Conservation (phyloP, 805 yeast genomes). For the Candida silvicultrix region DNA sequence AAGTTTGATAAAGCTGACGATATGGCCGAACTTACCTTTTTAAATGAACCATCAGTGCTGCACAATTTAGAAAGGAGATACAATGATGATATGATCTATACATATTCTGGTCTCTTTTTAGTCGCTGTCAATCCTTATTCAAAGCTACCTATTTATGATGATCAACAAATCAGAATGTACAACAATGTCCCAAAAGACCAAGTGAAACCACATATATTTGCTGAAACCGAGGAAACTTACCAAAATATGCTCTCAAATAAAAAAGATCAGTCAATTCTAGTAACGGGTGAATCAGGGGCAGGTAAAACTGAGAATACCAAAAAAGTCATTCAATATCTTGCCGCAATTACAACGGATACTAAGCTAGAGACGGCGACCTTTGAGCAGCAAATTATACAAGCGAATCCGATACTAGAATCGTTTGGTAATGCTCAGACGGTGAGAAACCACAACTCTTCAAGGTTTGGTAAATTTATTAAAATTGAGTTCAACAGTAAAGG, state of each 20-base stretch:
- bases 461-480: constrained; percentile 94
- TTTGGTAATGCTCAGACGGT: constrained; percentile 97
- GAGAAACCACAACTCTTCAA: constrained; percentile 87
- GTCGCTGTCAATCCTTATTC: constrained; percentile 95
- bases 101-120: constrained; percentile 90
- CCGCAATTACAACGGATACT: constrained; percentile 55
- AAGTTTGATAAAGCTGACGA: constrained; percentile 88
- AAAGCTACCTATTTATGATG: constrained; percentile 62
- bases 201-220: constrained; percentile 82
- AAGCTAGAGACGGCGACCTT: constrained; percentile 29
- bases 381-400: constrained; percentile 82
- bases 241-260: constrained; percentile 62
- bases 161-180: constrained; percentile 49
- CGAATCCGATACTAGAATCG: constrained; percentile 92
- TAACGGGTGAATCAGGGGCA: constrained; percentile 99
- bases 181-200: constrained; percentile 40
- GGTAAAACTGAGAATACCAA: constrained; percentile 98
- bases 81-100: constrained; percentile 72
- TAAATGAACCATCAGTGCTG: constrained; percentile 94
- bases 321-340: constrained; percentile 85
- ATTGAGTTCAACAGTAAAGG: constrained; percentile 65
- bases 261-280: constrained; percentile 83
- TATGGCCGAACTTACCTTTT: constrained; percentile 90
- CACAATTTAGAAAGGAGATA: constrained; percentile 77
- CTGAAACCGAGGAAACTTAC: constrained; percentile 82